phyloP scores from a whole-genome alignment of 2,329 filamentous ascomycete genomes.

The Sphaerulina musiva region DNA sequence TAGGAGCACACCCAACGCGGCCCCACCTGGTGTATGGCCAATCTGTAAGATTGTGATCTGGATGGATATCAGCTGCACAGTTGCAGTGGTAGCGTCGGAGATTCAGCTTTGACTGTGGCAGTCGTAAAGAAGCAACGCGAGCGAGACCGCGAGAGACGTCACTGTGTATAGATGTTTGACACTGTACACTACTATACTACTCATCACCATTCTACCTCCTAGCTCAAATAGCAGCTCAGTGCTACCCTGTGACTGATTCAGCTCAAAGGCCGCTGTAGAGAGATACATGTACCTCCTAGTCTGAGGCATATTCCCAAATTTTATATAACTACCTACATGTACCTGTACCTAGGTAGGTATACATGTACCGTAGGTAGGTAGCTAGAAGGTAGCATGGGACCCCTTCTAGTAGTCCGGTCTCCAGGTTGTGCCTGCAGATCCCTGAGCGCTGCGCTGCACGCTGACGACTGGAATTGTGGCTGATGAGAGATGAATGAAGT shows the following conservation, averaged over 20 bases:
- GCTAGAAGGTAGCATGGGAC: not conserved
- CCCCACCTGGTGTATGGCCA: not conserved
- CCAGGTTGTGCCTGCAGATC: not conserved
- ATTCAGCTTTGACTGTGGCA: slow-evolving; percentile 5
- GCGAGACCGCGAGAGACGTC: slow-evolving; percentile 1
- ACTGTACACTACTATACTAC: slow-evolving; percentile 5
- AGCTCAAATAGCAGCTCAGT: not conserved
- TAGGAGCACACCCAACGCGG: slow-evolving; percentile 38
- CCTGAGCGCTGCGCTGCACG: not conserved
- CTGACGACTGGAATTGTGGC: slow-evolving; percentile 5
- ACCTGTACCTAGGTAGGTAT: too few relatives aligned
- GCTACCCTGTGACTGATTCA: not conserved
- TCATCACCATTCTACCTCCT: slow-evolving; percentile 3
- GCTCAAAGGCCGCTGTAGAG: not conserved
- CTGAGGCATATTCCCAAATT: too few relatives aligned
- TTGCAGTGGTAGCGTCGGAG: slow-evolving; percentile 4
- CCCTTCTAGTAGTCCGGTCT: not conserved
- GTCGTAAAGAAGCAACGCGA: not conserved
- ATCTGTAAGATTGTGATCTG: slow-evolving; percentile 6
- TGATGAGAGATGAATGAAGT: not conserved
- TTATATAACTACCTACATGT: too few relatives aligned
- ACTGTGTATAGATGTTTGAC: slow-evolving; percentile 9
- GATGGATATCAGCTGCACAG: slow-evolving; percentile 5
- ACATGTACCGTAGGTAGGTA: too few relatives aligned
- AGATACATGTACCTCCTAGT: too few relatives aligned